These are phyloP conservation scores for Malassezia psittaci DNA, from an alignment of 1,284 basidiomycete species.

Conservation along the genomic window DNA sequence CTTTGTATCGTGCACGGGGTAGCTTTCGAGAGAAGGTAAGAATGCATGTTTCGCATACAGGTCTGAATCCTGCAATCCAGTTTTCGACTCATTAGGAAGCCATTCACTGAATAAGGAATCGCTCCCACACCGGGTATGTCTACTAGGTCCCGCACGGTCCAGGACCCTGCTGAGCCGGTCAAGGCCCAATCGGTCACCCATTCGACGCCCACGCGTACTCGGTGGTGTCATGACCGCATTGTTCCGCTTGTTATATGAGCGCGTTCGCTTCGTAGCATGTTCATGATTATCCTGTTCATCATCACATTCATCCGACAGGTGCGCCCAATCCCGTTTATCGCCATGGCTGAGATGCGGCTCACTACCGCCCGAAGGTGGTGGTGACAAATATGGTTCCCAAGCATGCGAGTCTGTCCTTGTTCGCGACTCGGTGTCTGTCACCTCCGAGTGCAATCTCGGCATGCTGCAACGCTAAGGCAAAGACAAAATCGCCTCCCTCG, in stretches of 20 bases:
- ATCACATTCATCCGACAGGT: not conserved
- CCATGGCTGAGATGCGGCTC: not conserved
- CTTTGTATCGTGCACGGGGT: constrained; percentile 31
- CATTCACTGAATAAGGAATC: not conserved
- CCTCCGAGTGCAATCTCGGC: not conserved
- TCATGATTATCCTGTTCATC: not conserved
- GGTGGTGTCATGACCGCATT: constrained; percentile 8
- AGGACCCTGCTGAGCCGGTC: not conserved
- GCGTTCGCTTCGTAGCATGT: constrained; percentile 1
- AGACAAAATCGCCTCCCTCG: not conserved
- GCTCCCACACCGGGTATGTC: not conserved
- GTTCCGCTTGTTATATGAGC: not conserved
- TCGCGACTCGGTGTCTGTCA: not conserved
- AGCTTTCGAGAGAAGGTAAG: not conserved
- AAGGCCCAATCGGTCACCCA: constrained; percentile 4
- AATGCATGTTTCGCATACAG: not conserved
- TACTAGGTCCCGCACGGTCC: not conserved
- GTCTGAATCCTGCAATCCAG: not conserved
- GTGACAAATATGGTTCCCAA: constrained; percentile 7
- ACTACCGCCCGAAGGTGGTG: constrained; percentile 7
- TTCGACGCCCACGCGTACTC: constrained; percentile 13
- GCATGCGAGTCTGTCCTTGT: no score
- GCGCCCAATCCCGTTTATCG: not conserved
- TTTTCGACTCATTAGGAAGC: not conserved
- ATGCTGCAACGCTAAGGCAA: not conserved